Evolutionary conservation across 805 yeast species (phyloP).

Genomic region (Lipomyces spencermartinsiae): DNA sequence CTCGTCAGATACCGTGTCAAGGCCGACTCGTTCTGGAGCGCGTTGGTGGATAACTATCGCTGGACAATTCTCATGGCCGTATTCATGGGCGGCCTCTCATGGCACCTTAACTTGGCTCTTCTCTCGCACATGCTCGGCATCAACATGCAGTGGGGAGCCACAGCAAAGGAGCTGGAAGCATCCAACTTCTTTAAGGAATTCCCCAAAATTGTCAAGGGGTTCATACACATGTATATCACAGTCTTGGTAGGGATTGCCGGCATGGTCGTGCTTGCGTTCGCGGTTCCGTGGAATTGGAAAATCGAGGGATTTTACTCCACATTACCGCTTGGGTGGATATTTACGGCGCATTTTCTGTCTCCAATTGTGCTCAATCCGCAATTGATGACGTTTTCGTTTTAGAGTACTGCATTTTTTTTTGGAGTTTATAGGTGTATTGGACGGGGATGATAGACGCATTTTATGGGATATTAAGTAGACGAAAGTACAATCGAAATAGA

Average conservation of each 20-base stretch:
- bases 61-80: conserved; percentile 24
- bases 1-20: conserved; percentile 21
- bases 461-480: no score
- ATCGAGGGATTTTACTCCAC: conserved; percentile 21
- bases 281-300: conserved; percentile 32
- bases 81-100: conserved; percentile 30
- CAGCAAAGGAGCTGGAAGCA: conserved; percentile 33
- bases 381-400: conserved; percentile 33
- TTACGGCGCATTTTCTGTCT: conserved; percentile 26
- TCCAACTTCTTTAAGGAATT: conserved; percentile 34
- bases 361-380: conserved; percentile 35
- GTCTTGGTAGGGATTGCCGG: conserved; percentile 4
- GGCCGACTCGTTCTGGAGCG: conserved; percentile 15
- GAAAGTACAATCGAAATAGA: no score
- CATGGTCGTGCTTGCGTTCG: conserved; percentile 27
- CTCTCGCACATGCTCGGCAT: conserved; percentile 30
- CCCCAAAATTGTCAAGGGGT: conserved; percentile 27
- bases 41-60: conserved; percentile 18
- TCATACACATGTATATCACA: conserved; percentile 25
- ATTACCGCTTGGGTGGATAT: conserved; percentile 31
- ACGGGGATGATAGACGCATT: not conserved
- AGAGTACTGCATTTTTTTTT: conserved; percentile 1
- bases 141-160: conserved; percentile 35
- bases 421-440: not conserved
- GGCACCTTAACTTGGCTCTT: conserved; percentile 30